Evolutionary conservation across 192 early-diverging fungal species (phyloP), one percentile per base, ranked within the genome.

Genomic region (Chytriomyces sp.): DNA sequence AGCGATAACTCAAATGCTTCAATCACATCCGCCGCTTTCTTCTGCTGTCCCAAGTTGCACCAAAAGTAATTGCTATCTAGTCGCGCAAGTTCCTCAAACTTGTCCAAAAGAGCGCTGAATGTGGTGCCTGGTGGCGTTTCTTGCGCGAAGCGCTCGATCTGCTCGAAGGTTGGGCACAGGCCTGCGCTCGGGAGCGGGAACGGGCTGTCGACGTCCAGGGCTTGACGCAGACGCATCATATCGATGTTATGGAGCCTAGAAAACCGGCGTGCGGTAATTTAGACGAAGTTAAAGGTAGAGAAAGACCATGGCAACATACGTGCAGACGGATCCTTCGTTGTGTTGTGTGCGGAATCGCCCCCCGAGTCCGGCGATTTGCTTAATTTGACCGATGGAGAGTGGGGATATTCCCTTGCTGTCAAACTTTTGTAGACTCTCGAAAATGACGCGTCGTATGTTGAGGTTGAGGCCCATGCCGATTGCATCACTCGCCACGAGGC

Each of bases 391-490:
- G 26, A 91, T 71, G 34, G 84, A 84, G 32, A 99, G 77, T 3
- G 71, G 70, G 7, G 66, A 65, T 3, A 78, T 57, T 3, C 62
- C 56, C 10, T 73, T 66, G 36, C 96, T 94, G 78, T 99, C 86
- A 49, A 82, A 97, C 78, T 99, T 99, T 44, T 80, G 64, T 19
- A 94, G 59, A 0, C 84, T 75, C 44, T 89, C 88, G 75, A 99
- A 96, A 22, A 97, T 85, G 34, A 99, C 86, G 19, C 96, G 89
- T 7, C 90, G 88, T 67, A 99, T 97, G 53, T 94, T 93, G 28
- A 99, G 70, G 76, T 99, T 99, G 10, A 96, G 82, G 0, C 96
- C 96, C 96, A 99, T 99, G 28, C 96, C 96, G 54, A 99, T 88
- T 0, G 96, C 96, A 81, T 99, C 96, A 64, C 92, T 93, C 4